phyloP scores from a whole-genome alignment of 495 filamentous ascomycete species.

The Hypoxylon fuscum region DNA sequence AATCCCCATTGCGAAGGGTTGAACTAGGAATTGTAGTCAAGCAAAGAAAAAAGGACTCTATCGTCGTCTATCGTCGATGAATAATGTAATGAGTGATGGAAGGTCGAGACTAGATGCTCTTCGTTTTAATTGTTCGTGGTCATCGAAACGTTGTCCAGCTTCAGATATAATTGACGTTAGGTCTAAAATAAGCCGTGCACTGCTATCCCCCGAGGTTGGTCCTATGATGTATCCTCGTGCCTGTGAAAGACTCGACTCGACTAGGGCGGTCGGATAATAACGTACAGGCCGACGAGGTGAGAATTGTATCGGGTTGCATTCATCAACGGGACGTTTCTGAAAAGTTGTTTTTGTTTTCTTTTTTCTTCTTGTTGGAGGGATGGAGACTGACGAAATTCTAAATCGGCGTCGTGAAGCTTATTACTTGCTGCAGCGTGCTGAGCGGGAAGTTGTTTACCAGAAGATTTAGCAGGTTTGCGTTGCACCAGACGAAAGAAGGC shows the following conservation, averaged over 20 bases:
- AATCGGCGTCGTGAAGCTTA: conserved; percentile 23
- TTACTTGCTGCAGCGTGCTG: conserved; percentile 16
- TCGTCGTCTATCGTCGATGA: too few relatives aligned
- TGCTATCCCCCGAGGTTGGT: conserved; percentile 33
- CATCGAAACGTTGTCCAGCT: conserved; percentile 3
- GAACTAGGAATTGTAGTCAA: conserved; percentile 19
- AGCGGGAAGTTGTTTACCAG: conserved; percentile 30
- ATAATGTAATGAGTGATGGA: too few relatives aligned
- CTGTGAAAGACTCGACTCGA: too few relatives aligned
- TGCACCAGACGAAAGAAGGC: conserved; percentile 27
- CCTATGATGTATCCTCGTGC: conserved; percentile 44
- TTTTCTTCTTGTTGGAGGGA: too few relatives aligned
- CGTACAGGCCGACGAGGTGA: conserved; percentile 33
- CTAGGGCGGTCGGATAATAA: conserved; percentile 28
- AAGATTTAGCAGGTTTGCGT: too few relatives aligned
- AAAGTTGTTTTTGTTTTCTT: too few relatives aligned
- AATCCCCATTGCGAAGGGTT: conserved; percentile 53
- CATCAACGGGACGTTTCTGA: conserved; percentile 26
- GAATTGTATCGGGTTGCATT: conserved; percentile 23
- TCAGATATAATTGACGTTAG: conserved; percentile 12
- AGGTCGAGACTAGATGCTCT: not conserved
- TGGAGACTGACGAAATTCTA: too few relatives aligned
- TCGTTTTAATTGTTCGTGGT: conserved; percentile 11
- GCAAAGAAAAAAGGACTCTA: conserved; percentile 35
- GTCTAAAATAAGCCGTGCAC: conserved; percentile 33